Evolutionary conservation across 176 grass and related monocot species (phyloP).

Genomic region (Avena insularis): DNA sequence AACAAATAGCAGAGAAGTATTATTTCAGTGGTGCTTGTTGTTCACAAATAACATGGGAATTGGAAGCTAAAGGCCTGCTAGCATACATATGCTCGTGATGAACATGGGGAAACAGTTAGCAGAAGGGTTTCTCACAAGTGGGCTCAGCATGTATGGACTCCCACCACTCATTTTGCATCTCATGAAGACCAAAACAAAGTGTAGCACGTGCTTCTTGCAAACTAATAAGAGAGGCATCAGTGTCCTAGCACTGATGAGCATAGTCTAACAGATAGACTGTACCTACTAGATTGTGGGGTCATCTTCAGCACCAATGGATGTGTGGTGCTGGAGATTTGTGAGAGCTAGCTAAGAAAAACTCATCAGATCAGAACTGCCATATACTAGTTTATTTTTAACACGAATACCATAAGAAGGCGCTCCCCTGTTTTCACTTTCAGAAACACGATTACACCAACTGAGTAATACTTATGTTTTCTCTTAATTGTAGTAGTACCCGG

Average conservation of each 20-base stretch:
- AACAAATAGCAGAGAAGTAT: background rate
- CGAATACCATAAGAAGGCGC: background rate
- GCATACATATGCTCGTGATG: slow-evolving; percentile 5
- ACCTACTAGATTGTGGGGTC: background rate
- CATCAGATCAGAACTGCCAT: no score
- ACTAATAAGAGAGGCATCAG: background rate
- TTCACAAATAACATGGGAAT: background rate
- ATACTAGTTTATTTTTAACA: background rate
- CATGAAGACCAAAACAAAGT: background rate
- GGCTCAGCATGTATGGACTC: slow-evolving; percentile 5
- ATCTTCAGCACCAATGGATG: background rate
- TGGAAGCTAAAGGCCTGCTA: background rate
- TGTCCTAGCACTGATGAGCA: background rate
- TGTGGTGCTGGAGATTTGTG: background rate
- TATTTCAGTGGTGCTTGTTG: background rate
- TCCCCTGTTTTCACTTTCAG: background rate
- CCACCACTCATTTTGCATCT: slow-evolving; percentile 23
- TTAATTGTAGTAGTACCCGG: background rate
- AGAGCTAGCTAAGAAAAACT: background rate
- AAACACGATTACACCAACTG: background rate
- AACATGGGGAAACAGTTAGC: slow-evolving; percentile 30
- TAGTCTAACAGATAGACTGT: background rate
- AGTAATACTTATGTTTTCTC: slow-evolving; percentile 1
- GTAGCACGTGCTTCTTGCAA: background rate
- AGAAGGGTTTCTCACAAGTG: slow-evolving; percentile 15